Evolutionary conservation across 192 early-diverging fungal species (phyloP).

Genomic region (Lunasporangiospora selenospora): DNA sequence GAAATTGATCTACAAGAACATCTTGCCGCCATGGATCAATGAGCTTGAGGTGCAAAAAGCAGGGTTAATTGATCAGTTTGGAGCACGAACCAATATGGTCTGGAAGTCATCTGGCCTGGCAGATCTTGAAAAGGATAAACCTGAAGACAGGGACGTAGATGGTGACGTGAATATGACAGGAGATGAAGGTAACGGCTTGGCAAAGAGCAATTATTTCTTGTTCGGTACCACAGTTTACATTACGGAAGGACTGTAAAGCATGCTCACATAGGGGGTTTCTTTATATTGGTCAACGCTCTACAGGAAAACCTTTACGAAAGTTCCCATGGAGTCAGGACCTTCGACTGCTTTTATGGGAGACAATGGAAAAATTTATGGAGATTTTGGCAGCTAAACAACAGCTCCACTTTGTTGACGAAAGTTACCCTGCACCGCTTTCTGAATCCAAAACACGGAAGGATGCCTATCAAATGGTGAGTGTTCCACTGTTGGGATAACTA

Average conservation of each 20-base stretch:
- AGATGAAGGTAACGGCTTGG: conserved; percentile 43
- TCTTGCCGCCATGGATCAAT: conserved; percentile 30
- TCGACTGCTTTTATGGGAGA: conserved; percentile 34
- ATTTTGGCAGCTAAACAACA: conserved; percentile 26
- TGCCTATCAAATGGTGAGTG: conserved; percentile 56
- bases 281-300: too few species aligned
- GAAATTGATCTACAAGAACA: conserved; percentile 38
- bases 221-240: too few species aligned
- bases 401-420: conserved; percentile 14
- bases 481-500: too few species aligned
- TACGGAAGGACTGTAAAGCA: too few species aligned
- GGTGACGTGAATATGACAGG: conserved; percentile 23
- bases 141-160: conserved; percentile 20
- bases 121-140: not conserved
- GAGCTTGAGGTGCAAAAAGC: conserved; percentile 19
- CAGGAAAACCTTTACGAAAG: conserved; percentile 15
- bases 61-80: conserved; percentile 5
- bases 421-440: conserved; percentile 13
- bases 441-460: conserved; percentile 54
- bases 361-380: conserved; percentile 48
- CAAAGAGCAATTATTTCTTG: too few species aligned
- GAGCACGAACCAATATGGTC: conserved; percentile 9
- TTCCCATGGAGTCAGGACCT: conserved; percentile 46
- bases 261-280: too few species aligned
- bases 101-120: conserved; percentile 12